Evolutionary conservation across 345 rosid genomes (phyloP).

Genomic region (Hibiscus trionum): DNA sequence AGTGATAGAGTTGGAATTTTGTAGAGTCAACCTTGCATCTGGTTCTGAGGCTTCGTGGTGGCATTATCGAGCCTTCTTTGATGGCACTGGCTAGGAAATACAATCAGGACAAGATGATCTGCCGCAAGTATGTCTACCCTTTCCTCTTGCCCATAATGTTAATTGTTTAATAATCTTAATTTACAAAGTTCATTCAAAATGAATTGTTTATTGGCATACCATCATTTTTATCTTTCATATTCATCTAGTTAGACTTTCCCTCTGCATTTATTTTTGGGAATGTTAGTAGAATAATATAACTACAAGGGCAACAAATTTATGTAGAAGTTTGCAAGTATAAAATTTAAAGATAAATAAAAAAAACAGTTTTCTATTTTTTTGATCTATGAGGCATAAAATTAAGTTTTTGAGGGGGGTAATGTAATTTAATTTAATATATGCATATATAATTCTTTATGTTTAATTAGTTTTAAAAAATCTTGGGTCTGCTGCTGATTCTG

Average conservation of each 20-base stretch:
- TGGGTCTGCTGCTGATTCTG: too few species aligned
- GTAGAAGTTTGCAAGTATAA: too few species aligned
- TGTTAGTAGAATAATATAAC: too few species aligned
- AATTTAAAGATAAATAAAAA: too few species aligned
- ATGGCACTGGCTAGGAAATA: constrained; percentile 69
- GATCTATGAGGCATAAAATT: too few species aligned
- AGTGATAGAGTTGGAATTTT: background rate
- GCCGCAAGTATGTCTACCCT: constrained; percentile 53
- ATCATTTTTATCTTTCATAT: background rate
- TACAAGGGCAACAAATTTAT: too few species aligned
- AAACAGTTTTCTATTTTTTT: too few species aligned
- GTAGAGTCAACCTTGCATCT: constrained; percentile 65
- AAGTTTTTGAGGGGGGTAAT: too few species aligned
- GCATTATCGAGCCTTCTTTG: constrained; percentile 65
- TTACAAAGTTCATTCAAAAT: background rate
- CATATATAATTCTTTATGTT: too few species aligned
- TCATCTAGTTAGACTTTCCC: background rate
- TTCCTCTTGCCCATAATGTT: background rate
- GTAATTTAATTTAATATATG: too few species aligned
- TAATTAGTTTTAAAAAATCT: too few species aligned
- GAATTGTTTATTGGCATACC: background rate
- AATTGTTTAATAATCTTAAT: background rate
- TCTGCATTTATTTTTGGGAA: too few species aligned
- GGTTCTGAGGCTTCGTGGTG: constrained; percentile 74
- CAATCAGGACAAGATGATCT: constrained; percentile 68